These are phyloP conservation scores for Penicillium sp. DNA, from an alignment of 2,329 filamentous ascomycete species.

Conservation along the genomic window DNA sequence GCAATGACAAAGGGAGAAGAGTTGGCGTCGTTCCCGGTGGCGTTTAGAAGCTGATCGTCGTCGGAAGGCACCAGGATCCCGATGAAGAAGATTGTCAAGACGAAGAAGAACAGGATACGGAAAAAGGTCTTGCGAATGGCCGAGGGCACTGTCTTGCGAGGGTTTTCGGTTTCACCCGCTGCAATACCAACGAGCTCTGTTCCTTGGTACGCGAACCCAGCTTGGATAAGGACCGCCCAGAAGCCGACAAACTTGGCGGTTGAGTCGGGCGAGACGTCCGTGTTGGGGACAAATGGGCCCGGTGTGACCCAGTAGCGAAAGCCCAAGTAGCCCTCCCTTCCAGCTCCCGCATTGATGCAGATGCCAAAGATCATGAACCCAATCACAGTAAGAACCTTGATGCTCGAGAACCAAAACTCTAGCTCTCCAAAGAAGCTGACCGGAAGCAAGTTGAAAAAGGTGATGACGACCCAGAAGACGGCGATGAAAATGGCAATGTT, in stretches of 20 bases:
- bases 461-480: slow-evolving; percentile 74
- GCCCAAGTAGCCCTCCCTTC: slow-evolving; percentile 71
- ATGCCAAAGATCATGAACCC: slow-evolving; percentile 80
- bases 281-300: slow-evolving; percentile 68
- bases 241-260: slow-evolving; percentile 67
- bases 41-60: slow-evolving; percentile 57
- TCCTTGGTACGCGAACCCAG: slow-evolving; percentile 56
- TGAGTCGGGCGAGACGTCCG: slow-evolving; percentile 25
- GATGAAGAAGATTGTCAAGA: slow-evolving; percentile 63
- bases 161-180: slow-evolving; percentile 77
- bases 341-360: slow-evolving; percentile 74
- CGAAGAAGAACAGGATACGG: slow-evolving; percentile 68
- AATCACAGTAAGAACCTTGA: slow-evolving; percentile 77
- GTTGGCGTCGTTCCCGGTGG: slow-evolving; percentile 45
- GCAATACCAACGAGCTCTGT: slow-evolving; percentile 78
- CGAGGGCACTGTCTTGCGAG: slow-evolving; percentile 71
- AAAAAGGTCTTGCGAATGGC: slow-evolving; percentile 78
- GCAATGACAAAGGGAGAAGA: slow-evolving; percentile 52
- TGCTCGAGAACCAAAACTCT: slow-evolving; percentile 77
- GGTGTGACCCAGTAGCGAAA: slow-evolving; percentile 73
- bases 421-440: slow-evolving; percentile 76
- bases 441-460: slow-evolving; percentile 71
- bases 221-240: slow-evolving; percentile 55
- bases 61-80: slow-evolving; percentile 70
- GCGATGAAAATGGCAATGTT: slow-evolving; percentile 74